phyloP scores from a whole-genome alignment of 495 filamentous ascomycete species.

The Penicillium atrosanguineum region DNA sequence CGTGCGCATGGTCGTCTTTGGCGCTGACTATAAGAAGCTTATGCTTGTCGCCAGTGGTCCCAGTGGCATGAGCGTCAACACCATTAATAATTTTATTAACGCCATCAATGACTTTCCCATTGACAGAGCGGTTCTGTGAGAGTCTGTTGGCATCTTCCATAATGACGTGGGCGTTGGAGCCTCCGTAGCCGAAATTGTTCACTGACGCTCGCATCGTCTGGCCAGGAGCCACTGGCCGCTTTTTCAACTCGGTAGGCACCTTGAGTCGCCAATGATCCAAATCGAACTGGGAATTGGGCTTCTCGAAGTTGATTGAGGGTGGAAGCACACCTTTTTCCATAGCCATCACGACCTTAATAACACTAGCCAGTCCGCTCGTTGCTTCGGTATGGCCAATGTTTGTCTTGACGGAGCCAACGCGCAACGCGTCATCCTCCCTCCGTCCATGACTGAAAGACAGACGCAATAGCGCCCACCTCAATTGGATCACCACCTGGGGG shows the following conservation, averaged over 20 bases:
- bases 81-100: no score
- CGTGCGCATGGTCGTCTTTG: no score
- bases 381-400: slow-evolving; percentile 45
- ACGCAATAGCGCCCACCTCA: slow-evolving; percentile 51
- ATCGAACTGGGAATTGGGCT: slow-evolving; percentile 35
- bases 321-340: slow-evolving; percentile 46
- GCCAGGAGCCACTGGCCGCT: slow-evolving; percentile 24
- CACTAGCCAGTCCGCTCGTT: slow-evolving; percentile 37
- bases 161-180: slow-evolving; percentile 29
- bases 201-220: slow-evolving; percentile 31
- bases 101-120: no score
- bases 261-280: slow-evolving; percentile 24
- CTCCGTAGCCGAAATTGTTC: slow-evolving; percentile 33
- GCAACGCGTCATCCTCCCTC: slow-evolving; percentile 2
- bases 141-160: slow-evolving; percentile 15
- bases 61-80: no score
- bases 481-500: slow-evolving; percentile 67
- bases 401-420: slow-evolving; percentile 44
- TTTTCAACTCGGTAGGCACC: slow-evolving; percentile 5
- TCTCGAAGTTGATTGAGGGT: slow-evolving; percentile 39
- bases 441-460: slow-evolving; percentile 11
- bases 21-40: no score
- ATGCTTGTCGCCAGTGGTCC: no score
- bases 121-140: no score
- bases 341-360: slow-evolving; percentile 42